Evolutionary conservation across 176 grass and related monocot genomes (phyloP).

Genomic region (Puya raimondii): DNA sequence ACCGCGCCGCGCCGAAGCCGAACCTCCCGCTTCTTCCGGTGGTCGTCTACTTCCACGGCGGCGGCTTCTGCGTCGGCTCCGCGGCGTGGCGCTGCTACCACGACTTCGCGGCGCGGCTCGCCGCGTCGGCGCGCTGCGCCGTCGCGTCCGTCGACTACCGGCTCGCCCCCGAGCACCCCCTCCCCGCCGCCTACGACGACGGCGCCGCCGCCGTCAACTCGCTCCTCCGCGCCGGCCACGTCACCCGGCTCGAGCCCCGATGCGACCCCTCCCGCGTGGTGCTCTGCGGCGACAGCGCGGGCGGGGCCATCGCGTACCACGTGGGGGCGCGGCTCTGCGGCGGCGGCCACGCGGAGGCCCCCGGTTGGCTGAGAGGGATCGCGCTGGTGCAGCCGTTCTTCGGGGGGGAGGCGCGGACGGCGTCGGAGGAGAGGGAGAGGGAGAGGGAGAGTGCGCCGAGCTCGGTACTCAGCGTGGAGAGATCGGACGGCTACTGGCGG

Average conservation of each 20-base stretch:
- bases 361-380: conserved; percentile 26
- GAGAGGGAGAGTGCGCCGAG: not conserved
- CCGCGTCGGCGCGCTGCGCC: conserved; percentile 36
- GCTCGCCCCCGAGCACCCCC: conserved; percentile 67
- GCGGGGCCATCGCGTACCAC: conserved; percentile 70
- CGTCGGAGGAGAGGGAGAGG: conserved; percentile 32
- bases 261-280: conserved; percentile 64
- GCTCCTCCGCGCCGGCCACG: no score
- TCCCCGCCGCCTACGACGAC: conserved; percentile 65
- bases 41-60: conserved; percentile 94
- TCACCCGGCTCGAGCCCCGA: conserved; percentile 26
- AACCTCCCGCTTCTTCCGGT: conserved; percentile 44
- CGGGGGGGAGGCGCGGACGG: conserved; percentile 50
- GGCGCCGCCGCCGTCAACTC: conserved; percentile 26
- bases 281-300: conserved; percentile 79
- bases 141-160: conserved; percentile 73
- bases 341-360: not conserved
- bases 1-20: not conserved
- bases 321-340: conserved; percentile 30
- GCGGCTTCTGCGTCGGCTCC: conserved; percentile 87
- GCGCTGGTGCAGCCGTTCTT: conserved; percentile 83
- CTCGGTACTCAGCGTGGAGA: conserved; percentile 53
- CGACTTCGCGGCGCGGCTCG: conserved; percentile 54
- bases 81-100: conserved; percentile 89
- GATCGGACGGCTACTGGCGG: conserved; percentile 76